Base-by-base conservation (phyloP, 164 flowering plant species). In the Cinnamomum chago region DNA sequence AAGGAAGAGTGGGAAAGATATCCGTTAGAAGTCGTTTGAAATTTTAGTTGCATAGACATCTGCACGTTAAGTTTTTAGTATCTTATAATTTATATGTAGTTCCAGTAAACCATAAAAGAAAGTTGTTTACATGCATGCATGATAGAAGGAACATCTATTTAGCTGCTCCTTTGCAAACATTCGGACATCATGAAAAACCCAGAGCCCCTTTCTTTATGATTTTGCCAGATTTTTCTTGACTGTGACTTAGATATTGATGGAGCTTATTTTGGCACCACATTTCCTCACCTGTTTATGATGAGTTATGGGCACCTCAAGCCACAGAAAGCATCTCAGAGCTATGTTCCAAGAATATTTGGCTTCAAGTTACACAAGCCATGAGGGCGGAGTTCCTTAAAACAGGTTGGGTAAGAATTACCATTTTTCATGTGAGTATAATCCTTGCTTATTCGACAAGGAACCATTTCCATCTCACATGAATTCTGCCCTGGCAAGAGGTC, bases 221-320 rank as follows among this genome's bases (percentile, higher is more conserved):
- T 71, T 24, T 30, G n/a, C 13, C 15, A 30, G 35, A 40, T 3
- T 58, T 58, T 20, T 40, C 67, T 62, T 72, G 52, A 72, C 75
- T 60, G 22, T 15, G 75, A 20, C 47, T 6, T 80, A 92, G 97
- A 92, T 81, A 88, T 90, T 67, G 97, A 92, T 78, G 97, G 97
- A 84, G 94, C 94, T 55, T 92, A 90, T 75, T 90, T 92, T 73
- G 97, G 97, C 70, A 89, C 92, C 0, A 90, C 97, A 82, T 89
- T 92, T 81, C 93, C 94, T 33, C 97, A 92, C 77, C 82, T 92
- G 76, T 92, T 88, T 77, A 75, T 90, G 85, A 90, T 90, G 95
- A 84, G 91, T 9, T 86, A 90, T 47, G 95, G 90, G 47, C 87
- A 89, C 77, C 86, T 88, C 58, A 92, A 92, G 84, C 93, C 97